A percentile compares a stretch with the other conserved stretches of the same genome.
phyloP scores from a whole-genome alignment of 2,329 filamentous ascomycete genomes.

The Aspergillus glaucus region DNA sequence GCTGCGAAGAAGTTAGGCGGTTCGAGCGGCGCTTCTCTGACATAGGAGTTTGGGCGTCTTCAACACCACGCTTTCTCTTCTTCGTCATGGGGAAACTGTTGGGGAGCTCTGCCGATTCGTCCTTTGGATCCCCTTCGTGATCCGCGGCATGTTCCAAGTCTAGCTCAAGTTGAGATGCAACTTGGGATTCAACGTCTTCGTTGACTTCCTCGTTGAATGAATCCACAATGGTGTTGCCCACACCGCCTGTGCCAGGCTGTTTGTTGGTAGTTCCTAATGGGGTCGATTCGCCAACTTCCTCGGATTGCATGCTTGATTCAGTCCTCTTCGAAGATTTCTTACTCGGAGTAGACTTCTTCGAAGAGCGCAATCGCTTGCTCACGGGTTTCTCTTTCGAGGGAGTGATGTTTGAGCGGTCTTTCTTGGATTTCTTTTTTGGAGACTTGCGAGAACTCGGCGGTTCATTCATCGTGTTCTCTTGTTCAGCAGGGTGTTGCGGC shows the following conservation, averaged over 20 bases:
- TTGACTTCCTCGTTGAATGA: constrained; percentile 26
- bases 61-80: constrained; percentile 31
- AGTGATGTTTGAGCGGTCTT: neutral
- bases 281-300: neutral
- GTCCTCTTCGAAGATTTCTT: constrained; percentile 1
- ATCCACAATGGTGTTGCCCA: neutral
- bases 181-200: constrained; percentile 39
- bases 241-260: neutral
- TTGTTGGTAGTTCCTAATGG: constrained; percentile 6
- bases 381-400: constrained; percentile 10
- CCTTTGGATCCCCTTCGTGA: constrained; percentile 11
- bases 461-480: constrained; percentile 2
- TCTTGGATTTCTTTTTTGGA: constrained; percentile 3
- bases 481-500: neutral
- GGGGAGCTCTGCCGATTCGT: constrained; percentile 1
- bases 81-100: constrained; percentile 14
- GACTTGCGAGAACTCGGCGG: constrained; percentile 1
- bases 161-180: constrained; percentile 41
- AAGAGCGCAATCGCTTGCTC: constrained; percentile 20
- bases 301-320: neutral
- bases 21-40: constrained; percentile 27
- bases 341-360: constrained; percentile 10
- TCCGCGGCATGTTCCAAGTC: constrained; percentile 37
- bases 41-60: constrained; percentile 9
- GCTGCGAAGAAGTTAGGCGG: constrained; percentile 16